These are phyloP conservation scores for Tuber calosporum DNA, from an alignment of 495 filamentous ascomycete genomes.

Conservation along the genomic window DNA sequence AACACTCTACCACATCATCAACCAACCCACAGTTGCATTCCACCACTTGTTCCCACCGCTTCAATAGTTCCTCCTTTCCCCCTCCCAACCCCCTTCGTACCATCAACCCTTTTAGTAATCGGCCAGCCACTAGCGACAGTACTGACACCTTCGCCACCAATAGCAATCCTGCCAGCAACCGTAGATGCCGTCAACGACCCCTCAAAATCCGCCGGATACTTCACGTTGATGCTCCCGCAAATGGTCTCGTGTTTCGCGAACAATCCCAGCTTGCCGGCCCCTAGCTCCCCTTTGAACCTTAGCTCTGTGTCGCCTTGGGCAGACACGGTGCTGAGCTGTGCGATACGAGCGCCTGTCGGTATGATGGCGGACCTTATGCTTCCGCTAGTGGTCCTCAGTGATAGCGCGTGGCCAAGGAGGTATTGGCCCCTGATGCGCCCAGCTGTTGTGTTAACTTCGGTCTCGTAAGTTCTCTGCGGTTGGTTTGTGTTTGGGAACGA, in stretches of 20 bases:
- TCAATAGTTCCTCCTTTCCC: constrained; percentile 11
- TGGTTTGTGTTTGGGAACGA: background rate
- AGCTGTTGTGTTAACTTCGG: constrained; percentile 10
- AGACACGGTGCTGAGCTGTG: constrained; percentile 7
- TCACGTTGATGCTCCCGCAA: constrained; percentile 12
- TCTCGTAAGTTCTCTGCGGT: constrained; percentile 10
- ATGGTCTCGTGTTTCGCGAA: constrained; percentile 6
- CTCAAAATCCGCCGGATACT: constrained; percentile 21
- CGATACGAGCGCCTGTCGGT: background rate
- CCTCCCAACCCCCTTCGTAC: constrained; percentile 18
- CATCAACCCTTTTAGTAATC: constrained; percentile 15
- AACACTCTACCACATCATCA: constrained; percentile 5
- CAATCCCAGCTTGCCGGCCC: constrained; percentile 8
- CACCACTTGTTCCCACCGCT: constrained; percentile 9
- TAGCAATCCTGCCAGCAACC: constrained; percentile 13
- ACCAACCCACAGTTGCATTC: constrained; percentile 10
- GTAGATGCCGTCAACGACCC: constrained; percentile 15
- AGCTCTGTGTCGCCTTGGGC: constrained; percentile 12
- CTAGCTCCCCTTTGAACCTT: constrained; percentile 9
- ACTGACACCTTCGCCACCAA: constrained; percentile 8
- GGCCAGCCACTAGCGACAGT: constrained; percentile 15
- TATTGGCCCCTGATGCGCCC: constrained; percentile 18
- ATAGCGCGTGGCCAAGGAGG: constrained; percentile 19
- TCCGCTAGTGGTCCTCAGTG: constrained; percentile 12
- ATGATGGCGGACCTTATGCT: background rate